Percentiles rank a stretch among this genome's conserved stretches.
phyloP scores from a whole-genome alignment of 768 basidiomycete genomes.

The Lyophyllum decastes region DNA sequence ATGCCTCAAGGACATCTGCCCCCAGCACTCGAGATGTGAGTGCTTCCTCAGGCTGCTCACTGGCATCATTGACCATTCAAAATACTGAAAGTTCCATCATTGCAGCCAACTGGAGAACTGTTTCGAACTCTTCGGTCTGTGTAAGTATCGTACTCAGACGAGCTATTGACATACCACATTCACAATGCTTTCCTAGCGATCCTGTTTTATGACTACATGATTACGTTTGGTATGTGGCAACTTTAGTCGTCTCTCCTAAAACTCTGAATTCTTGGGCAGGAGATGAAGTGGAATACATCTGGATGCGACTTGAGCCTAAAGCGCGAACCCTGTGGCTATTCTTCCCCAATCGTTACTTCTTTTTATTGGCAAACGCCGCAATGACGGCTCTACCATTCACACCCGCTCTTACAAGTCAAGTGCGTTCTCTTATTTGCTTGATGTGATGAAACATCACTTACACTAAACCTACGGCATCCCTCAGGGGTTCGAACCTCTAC shows the following conservation, averaged over 20 bases:
- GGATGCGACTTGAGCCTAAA: conserved; percentile 1
- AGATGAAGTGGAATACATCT: conserved; percentile 11
- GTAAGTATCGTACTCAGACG: neutral
- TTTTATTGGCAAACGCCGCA: neutral
- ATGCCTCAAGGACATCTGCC: neutral
- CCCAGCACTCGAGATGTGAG: neutral
- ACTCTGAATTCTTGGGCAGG: neutral
- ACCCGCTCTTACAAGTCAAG: neutral
- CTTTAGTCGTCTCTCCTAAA: neutral
- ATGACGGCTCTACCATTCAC: neutral
- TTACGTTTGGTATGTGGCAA: neutral
- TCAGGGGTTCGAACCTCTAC: neutral
- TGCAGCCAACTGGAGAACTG: neutral
- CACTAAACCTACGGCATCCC: neutral
- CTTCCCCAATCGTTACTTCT: conserved; percentile 7
- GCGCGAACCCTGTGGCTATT: conserved; percentile 5
- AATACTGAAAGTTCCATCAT: neutral
- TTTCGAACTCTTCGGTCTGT: neutral
- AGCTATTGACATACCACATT: neutral
- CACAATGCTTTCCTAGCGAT: neutral
- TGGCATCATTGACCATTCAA: neutral
- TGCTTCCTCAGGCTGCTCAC: neutral
- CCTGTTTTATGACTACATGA: neutral
- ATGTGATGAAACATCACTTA: neutral
- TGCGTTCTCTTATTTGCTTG: neutral